Percentiles rank a stretch among this genome's conserved stretches.
These are phyloP conservation scores for Aspergillus heteromorphus DNA, from an alignment of 495 filamentous ascomycete genomes.

Conservation along the genomic window DNA sequence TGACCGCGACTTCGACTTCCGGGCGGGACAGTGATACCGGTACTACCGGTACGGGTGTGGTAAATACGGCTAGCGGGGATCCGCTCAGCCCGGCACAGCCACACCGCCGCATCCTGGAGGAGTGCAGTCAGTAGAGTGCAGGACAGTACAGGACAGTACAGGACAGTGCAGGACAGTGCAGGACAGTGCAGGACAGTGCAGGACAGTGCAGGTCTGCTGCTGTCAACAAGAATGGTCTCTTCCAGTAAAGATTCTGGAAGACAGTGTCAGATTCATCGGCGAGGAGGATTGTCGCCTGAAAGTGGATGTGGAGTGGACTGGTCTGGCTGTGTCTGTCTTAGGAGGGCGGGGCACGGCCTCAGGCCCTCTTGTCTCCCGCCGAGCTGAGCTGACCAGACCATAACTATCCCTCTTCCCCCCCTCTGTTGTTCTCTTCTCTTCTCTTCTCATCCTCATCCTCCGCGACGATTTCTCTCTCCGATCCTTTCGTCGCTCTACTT, in stretches of 20 bases:
- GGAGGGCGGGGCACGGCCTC: neutral
- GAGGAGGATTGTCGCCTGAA: neutral
- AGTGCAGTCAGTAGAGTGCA: no score
- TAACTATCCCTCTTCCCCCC: neutral
- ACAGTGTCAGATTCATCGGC: neutral
- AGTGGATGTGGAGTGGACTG: neutral
- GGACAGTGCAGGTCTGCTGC: no score
- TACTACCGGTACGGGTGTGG: no score
- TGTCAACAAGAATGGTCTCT: no score
- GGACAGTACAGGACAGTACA: no score
- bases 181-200: no score
- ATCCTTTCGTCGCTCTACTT: slow-evolving; percentile 5
- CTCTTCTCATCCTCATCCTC: slow-evolving; percentile 11
- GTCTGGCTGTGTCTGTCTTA: neutral
- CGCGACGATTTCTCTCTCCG: neutral
- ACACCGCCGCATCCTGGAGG: neutral
- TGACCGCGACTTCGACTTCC: neutral
- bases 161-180: no score
- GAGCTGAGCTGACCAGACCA: neutral
- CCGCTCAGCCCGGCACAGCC: neutral
- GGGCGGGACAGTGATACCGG: no score
- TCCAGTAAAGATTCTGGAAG: no score
- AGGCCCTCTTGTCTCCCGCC: neutral
- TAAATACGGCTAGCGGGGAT: neutral
- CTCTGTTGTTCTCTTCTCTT: neutral